Conservation (phyloP, 169 alveolate genomes). For the Plasmodium berghei region DNA sequence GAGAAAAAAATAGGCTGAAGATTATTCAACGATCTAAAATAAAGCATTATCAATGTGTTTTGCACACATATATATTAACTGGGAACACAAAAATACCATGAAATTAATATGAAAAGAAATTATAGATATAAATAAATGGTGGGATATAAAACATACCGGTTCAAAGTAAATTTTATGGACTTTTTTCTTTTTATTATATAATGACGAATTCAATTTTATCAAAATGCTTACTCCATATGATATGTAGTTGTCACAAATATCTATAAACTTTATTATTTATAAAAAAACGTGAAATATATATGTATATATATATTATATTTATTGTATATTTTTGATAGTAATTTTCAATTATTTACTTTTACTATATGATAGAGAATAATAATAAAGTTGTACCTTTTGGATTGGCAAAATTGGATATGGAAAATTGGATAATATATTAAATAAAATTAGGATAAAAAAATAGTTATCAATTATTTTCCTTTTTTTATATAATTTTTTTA, state of each 20-base stretch:
- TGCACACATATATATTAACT: constrained; percentile 3
- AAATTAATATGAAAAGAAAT: not conserved
- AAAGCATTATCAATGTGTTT: not conserved
- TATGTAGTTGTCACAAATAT: constrained; percentile 55
- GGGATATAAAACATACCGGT: constrained; percentile 27
- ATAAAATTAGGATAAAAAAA: constrained; percentile 61
- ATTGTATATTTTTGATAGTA: not conserved
- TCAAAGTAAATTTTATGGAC: constrained; percentile 66
- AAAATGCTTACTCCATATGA: constrained; percentile 32
- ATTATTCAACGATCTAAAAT: not conserved
- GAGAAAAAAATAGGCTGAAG: not conserved
- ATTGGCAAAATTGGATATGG: constrained; percentile 73
- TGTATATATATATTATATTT: not conserved
- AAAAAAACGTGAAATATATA: not conserved
- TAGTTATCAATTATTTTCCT: constrained; percentile 49
- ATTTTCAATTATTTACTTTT: not conserved
- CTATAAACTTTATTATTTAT: constrained; percentile 36
- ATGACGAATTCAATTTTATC: constrained; percentile 25
- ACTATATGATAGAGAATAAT: not conserved
- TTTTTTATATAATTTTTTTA: constrained; percentile 67
- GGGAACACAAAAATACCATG: too few relatives aligned
- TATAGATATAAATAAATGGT: too few relatives aligned
- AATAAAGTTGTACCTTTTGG: constrained; percentile 38
- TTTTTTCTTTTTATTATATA: constrained; percentile 49
- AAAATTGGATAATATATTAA: constrained; percentile 48